Conservation (phyloP, 192 early-diverging fungal species). For the Umbelopsis isabellina region DNA sequence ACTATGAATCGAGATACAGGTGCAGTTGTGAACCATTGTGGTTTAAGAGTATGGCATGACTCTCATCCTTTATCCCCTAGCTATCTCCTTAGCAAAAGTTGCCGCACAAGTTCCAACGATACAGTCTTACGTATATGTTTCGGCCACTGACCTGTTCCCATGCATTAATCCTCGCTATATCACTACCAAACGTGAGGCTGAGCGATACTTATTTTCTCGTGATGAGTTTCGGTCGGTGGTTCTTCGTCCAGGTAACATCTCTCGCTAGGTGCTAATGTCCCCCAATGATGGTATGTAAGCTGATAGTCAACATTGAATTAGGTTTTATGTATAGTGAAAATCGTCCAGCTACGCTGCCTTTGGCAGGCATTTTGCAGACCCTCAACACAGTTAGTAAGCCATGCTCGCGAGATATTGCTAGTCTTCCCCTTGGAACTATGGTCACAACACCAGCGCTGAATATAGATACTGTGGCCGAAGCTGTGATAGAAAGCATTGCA, state of each 20-base stretch:
- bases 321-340: slow-evolving; percentile 65
- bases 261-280: neutral
- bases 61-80: slow-evolving; percentile 30
- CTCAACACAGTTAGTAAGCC: slow-evolving; percentile 44
- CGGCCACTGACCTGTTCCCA: slow-evolving; percentile 66
- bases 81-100: slow-evolving; percentile 57
- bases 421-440: slow-evolving; percentile 49
- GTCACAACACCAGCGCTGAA: slow-evolving; percentile 48
- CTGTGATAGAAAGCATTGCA: slow-evolving; percentile 46
- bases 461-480: slow-evolving; percentile 50
- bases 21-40: slow-evolving; percentile 24
- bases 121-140: slow-evolving; percentile 67
- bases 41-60: neutral
- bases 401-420: slow-evolving; percentile 43
- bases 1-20: slow-evolving; percentile 72
- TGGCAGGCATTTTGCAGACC: slow-evolving; percentile 56
- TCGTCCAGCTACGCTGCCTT: slow-evolving; percentile 59
- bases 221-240: slow-evolving; percentile 53
- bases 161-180: slow-evolving; percentile 69
- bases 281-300: neutral
- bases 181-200: slow-evolving; percentile 76
- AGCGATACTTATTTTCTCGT: slow-evolving; percentile 55
- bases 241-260: slow-evolving; percentile 51
- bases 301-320: neutral
- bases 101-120: slow-evolving; percentile 50